A percentile compares a stretch with the other conserved stretches of the same genome.
Conservation (phyloP, 78 protist species). For the Protostelium mycophagum region DNA sequence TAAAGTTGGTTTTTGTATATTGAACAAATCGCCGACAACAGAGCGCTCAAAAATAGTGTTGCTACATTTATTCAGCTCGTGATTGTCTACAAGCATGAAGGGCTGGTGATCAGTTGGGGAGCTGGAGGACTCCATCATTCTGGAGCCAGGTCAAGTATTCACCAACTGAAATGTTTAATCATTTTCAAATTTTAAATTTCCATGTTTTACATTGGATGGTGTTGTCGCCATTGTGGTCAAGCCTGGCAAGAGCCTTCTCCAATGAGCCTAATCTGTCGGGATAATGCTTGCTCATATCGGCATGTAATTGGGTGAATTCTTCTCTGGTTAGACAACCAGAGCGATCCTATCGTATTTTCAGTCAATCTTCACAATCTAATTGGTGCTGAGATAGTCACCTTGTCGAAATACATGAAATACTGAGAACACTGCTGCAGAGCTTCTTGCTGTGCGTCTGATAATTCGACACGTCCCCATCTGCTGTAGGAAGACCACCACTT, state of each 20-base stretch:
- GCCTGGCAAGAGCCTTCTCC: background rate
- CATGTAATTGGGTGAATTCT: background rate
- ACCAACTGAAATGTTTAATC: background rate
- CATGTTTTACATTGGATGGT: background rate
- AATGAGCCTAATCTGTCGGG: background rate
- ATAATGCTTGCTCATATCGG: background rate
- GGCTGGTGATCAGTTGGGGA: background rate
- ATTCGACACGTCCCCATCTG: background rate
- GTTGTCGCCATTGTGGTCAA: background rate
- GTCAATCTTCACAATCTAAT: no score
- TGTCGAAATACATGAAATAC: background rate
- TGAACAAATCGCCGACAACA: no score
- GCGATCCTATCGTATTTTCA: background rate
- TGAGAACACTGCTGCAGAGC: background rate
- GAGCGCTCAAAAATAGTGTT: no score
- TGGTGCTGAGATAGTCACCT: background rate
- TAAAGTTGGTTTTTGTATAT: no score
- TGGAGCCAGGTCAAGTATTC: background rate
- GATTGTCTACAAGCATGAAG: no score
- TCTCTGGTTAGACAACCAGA: background rate
- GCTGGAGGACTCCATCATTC: background rate
- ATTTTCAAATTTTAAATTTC: background rate
- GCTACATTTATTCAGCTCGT: background rate
- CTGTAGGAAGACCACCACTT: background rate
- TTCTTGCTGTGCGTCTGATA: background rate